phyloP scores from a whole-genome alignment of 768 basidiomycete species.

The Serpula lacrymans region DNA sequence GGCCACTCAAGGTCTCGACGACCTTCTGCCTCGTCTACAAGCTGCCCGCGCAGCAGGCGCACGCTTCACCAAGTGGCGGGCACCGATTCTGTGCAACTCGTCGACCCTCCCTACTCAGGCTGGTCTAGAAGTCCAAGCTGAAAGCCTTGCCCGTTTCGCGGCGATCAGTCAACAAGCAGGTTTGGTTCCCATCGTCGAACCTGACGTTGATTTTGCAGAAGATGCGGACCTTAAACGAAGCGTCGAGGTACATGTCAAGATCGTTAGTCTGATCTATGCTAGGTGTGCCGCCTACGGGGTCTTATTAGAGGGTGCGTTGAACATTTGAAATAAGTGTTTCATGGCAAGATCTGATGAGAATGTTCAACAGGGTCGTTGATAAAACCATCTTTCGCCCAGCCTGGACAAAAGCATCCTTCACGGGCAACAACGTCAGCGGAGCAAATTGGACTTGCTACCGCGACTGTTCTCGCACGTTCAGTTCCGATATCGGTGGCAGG shows the following conservation, averaged over 20 bases:
- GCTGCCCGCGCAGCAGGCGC: slow-evolving; percentile 42
- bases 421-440: slow-evolving; percentile 33
- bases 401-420: slow-evolving; percentile 40
- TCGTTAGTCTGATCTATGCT: slow-evolving; percentile 44
- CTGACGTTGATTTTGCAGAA: slow-evolving; percentile 48
- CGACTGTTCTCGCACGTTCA: slow-evolving; percentile 41
- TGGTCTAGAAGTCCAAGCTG: slow-evolving; percentile 43
- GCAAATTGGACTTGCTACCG: slow-evolving; percentile 44
- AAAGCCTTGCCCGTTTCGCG: slow-evolving; percentile 46
- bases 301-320: slow-evolving; percentile 42
- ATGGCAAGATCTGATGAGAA: neutral
- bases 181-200: slow-evolving; percentile 51
- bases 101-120: slow-evolving; percentile 37
- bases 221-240: slow-evolving; percentile 45
- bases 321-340: neutral
- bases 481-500: slow-evolving; percentile 47
- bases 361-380: slow-evolving; percentile 40
- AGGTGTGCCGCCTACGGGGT: slow-evolving; percentile 43
- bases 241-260: slow-evolving; percentile 43
- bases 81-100: slow-evolving; percentile 45
- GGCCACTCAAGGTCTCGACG: slow-evolving; percentile 48
- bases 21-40: slow-evolving; percentile 39
- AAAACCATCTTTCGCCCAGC: slow-evolving; percentile 51
- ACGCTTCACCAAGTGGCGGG: slow-evolving; percentile 50
- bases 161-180: slow-evolving; percentile 50